Evolutionary conservation across 257 asterid genomes (phyloP).

Genomic region (Avicennia marina): DNA sequence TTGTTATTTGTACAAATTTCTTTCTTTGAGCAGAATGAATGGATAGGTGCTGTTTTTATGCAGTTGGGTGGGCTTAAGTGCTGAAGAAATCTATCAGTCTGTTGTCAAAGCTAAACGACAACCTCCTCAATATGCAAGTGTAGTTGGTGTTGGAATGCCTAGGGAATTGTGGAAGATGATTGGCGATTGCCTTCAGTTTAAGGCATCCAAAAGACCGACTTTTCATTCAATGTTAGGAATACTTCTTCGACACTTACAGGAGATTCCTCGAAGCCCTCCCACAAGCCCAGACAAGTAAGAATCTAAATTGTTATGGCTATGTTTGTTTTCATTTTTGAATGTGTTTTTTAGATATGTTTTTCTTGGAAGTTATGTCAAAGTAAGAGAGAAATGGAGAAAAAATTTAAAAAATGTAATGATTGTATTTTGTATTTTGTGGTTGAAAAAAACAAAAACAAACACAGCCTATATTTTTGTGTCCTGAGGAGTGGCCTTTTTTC

Average conservation of each 20-base stretch:
- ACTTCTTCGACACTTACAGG: constrained; percentile 92
- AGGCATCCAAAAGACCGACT: constrained; percentile 83
- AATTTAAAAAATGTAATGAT: too few relatives aligned
- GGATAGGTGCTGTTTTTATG: too few relatives aligned
- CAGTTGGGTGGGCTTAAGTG: constrained; percentile 94
- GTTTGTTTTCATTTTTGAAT: too few relatives aligned
- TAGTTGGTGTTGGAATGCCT: constrained; percentile 97
- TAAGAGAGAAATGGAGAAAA: too few relatives aligned
- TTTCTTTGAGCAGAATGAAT: constrained; percentile 7
- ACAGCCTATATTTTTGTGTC: constrained; percentile 1
- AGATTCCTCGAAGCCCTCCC: constrained; percentile 95
- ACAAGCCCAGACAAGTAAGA: constrained; percentile 94
- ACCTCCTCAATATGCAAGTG: constrained; percentile 97
- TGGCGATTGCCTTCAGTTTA: constrained; percentile 97
- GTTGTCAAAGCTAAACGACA: constrained; percentile 83
- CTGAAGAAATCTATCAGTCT: constrained; percentile 84
- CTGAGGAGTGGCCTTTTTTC: constrained; percentile 3
- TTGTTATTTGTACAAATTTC: constrained; percentile 7
- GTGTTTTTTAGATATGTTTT: too few relatives aligned
- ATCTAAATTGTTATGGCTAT: too few relatives aligned
- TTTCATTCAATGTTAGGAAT: constrained; percentile 85
- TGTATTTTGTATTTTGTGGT: too few relatives aligned
- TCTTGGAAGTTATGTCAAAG: too few relatives aligned
- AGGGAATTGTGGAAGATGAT: constrained; percentile 98
- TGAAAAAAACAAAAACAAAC: too few relatives aligned